A percentile compares a stretch with the other conserved stretches of the same genome.
These are phyloP conservation scores for Septoria petroselini DNA, from an alignment of 2,329 filamentous ascomycete species.

Conservation along the genomic window DNA sequence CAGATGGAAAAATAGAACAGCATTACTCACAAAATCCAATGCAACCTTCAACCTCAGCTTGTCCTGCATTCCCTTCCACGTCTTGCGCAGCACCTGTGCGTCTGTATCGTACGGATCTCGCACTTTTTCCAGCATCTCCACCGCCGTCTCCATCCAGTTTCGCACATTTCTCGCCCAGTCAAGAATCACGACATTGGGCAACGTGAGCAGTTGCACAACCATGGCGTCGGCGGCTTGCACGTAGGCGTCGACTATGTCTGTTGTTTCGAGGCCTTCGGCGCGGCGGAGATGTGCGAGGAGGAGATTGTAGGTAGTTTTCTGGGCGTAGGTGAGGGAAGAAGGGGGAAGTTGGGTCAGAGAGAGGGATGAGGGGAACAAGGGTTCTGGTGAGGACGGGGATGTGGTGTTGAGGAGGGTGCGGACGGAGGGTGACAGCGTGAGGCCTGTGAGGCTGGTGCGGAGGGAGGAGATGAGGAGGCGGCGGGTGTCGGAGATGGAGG, in stretches of 20 bases:
- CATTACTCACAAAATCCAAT: slow-evolving; percentile 12
- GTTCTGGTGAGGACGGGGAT: background rate
- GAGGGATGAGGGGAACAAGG: background rate
- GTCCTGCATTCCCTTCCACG: slow-evolving; percentile 18
- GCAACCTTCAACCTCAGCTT: slow-evolving; percentile 15
- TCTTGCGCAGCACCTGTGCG: slow-evolving; percentile 12
- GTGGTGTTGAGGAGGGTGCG: background rate
- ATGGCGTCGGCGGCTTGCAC: slow-evolving; percentile 16
- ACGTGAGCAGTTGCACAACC: slow-evolving; percentile 11
- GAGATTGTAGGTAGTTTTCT: background rate
- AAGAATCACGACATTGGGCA: slow-evolving; percentile 12
- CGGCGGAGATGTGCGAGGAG: slow-evolving; percentile 11
- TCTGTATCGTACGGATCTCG: slow-evolving; percentile 14
- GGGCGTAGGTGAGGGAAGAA: background rate
- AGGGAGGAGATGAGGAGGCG: background rate
- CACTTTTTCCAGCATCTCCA: slow-evolving; percentile 13
- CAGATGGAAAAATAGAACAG: background rate
- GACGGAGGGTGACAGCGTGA: background rate
- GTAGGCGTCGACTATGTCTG: slow-evolving; percentile 9
- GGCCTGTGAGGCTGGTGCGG: background rate
- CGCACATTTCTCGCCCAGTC: slow-evolving; percentile 10
- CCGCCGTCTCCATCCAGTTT: slow-evolving; percentile 13
- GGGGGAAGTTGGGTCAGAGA: background rate
- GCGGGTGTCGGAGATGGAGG: slow-evolving; percentile 4
- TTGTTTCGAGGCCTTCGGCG: slow-evolving; percentile 12